Evolutionary conservation across 257 asterid genomes (phyloP).

Genomic region (Eustoma russellianum): DNA sequence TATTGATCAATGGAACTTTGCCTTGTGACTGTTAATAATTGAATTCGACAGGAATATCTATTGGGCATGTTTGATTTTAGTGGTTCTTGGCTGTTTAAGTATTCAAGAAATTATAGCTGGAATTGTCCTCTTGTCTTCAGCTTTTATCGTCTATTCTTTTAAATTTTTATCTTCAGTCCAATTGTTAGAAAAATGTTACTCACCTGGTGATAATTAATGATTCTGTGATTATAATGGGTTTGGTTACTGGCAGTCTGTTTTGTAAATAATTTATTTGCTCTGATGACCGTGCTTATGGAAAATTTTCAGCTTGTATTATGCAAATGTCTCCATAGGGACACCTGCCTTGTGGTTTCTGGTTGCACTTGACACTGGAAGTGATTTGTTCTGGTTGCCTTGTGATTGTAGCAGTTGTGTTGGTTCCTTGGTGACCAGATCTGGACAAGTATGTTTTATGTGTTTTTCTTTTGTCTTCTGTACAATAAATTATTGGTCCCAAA

Average conservation of each 20-base stretch:
- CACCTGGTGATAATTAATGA: no score
- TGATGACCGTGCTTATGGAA: background rate
- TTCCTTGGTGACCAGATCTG: conserved; percentile 34
- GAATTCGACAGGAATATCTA: no score
- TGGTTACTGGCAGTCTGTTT: no score
- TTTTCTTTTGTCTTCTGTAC: background rate
- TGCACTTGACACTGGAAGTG: conserved; percentile 98
- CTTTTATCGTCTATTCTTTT: no score
- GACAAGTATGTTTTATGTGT: conserved; percentile 31
- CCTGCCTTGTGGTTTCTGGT: conserved; percentile 58
- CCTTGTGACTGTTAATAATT: background rate
- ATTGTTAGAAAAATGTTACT: no score
- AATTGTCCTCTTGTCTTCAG: no score
- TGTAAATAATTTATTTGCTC: background rate
- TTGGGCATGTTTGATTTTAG: no score
- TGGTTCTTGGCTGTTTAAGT: no score
- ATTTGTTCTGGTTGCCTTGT: conserved; percentile 96
- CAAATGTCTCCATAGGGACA: conserved; percentile 72
- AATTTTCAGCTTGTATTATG: conserved; percentile 72
- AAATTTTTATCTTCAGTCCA: no score
- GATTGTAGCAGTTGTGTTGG: conserved; percentile 57
- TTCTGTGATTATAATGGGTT: no score
- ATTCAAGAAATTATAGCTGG: no score
- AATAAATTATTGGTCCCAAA: background rate
- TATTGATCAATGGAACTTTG: background rate